Conservation (phyloP, 78 protist species). For the Monosiga brevicollis region DNA sequence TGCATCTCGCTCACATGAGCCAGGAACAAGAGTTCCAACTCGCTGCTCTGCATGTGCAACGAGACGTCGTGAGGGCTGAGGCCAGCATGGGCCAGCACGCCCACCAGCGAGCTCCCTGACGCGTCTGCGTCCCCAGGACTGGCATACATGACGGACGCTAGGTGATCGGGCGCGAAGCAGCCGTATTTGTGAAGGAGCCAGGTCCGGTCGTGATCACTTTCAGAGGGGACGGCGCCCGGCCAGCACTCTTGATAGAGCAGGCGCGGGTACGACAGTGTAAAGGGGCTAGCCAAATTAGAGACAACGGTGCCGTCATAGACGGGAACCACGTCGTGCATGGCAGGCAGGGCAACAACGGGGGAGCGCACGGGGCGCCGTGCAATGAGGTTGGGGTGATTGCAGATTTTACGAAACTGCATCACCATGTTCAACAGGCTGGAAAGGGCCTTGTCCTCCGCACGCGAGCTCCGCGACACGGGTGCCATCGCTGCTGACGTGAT, state of each 20-base stretch:
- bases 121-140: no score
- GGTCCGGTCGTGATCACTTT: no score
- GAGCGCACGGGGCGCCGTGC: conserved; percentile 40
- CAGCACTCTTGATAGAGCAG: neutral
- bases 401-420: conserved; percentile 87
- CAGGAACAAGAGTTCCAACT: no score
- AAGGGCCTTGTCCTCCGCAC: conserved; percentile 24
- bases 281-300: neutral
- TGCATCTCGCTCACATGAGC: no score
- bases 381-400: conserved; percentile 88
- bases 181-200: no score
- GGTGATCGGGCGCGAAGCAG: no score
- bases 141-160: no score
- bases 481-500: no score
- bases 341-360: neutral
- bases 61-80: neutral
- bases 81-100: neutral
- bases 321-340: neutral
- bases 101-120: no score
- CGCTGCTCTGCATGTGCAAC: no score
- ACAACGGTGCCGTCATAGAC: neutral
- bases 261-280: conserved; percentile 20
- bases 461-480: conserved; percentile 16
- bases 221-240: neutral
- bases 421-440: conserved; percentile 71